Evolutionary conservation across 768 basidiomycete species (phyloP).

Genomic region (Calocybe gangraenosa): DNA sequence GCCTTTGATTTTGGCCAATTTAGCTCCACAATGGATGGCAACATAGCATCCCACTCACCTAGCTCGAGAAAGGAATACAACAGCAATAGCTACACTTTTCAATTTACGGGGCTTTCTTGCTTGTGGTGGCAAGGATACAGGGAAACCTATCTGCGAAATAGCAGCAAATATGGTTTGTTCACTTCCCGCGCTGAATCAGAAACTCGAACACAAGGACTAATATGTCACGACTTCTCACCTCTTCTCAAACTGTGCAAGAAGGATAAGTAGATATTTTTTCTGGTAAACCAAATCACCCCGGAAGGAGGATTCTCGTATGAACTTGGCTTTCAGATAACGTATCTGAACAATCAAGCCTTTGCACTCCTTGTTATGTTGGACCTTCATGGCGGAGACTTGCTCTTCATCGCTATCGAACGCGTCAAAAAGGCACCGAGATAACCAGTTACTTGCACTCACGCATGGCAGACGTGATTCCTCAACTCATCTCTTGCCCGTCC

Average conservation of each 20-base stretch:
- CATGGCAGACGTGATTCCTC: slow-evolving; percentile 54
- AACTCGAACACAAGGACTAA: background rate
- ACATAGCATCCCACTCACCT: slow-evolving; percentile 41
- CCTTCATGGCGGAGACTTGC: slow-evolving; percentile 50
- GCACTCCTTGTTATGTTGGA: slow-evolving; percentile 80
- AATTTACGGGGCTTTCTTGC: slow-evolving; percentile 44
- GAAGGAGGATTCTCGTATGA: slow-evolving; percentile 78
- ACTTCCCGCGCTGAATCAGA: slow-evolving; percentile 27
- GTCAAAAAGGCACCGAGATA: slow-evolving; percentile 5
- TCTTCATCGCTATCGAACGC: slow-evolving; percentile 39
- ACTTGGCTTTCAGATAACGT: slow-evolving; percentile 88
- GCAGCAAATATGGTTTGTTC: slow-evolving; percentile 71
- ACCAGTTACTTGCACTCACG: slow-evolving; percentile 35
- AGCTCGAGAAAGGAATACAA: slow-evolving; percentile 62
- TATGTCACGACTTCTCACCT: slow-evolving; percentile 57
- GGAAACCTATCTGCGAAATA: slow-evolving; percentile 74
- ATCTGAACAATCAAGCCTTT: slow-evolving; percentile 91
- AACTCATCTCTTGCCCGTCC: slow-evolving; percentile 42
- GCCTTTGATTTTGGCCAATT: slow-evolving; percentile 31
- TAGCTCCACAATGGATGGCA: background rate
- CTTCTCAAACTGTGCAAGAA: slow-evolving; percentile 68
- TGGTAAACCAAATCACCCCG: slow-evolving; percentile 77
- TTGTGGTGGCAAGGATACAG: slow-evolving; percentile 33
- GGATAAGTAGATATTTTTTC: slow-evolving; percentile 78
- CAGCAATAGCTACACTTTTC: slow-evolving; percentile 49